These are phyloP conservation scores for Phoma sp. DNA, from an alignment of 2,329 filamentous ascomycete genomes.

Conservation along the genomic window DNA sequence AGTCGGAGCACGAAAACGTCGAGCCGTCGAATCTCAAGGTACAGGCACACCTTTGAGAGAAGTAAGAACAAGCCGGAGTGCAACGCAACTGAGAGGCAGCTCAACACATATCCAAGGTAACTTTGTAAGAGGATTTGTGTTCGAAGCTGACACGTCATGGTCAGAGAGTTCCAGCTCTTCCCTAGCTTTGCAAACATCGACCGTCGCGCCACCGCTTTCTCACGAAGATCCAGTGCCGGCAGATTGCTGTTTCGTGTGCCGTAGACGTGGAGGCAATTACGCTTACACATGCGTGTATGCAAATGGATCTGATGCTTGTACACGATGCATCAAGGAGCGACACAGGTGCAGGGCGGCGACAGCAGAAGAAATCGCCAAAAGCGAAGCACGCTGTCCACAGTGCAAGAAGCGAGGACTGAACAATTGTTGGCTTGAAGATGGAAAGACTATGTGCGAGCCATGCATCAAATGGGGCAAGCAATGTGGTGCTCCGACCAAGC, in stretches of 20 bases:
- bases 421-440: constrained; percentile 13
- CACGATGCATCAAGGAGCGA: constrained; percentile 13
- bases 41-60: neutral
- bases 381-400: constrained; percentile 23
- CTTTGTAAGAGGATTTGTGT: no score
- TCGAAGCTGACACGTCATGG: neutral
- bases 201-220: neutral
- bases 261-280: constrained; percentile 24
- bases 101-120: neutral
- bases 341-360: constrained; percentile 19
- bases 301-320: constrained; percentile 14
- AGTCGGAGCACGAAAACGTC: neutral
- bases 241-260: constrained; percentile 23
- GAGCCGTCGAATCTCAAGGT: neutral
- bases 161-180: neutral
- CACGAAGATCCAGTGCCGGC: constrained; percentile 10
- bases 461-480: constrained; percentile 13
- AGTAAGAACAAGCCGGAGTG: neutral
- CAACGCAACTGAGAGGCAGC: neutral
- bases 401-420: constrained; percentile 25
- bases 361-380: constrained; percentile 12
- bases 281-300: constrained; percentile 23
- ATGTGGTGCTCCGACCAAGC: constrained; percentile 4
- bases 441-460: constrained; percentile 13
- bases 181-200: neutral